Base-by-base conservation (phyloP, 176 grass and related monocot genomes). In the Microstegium vimineum region DNA sequence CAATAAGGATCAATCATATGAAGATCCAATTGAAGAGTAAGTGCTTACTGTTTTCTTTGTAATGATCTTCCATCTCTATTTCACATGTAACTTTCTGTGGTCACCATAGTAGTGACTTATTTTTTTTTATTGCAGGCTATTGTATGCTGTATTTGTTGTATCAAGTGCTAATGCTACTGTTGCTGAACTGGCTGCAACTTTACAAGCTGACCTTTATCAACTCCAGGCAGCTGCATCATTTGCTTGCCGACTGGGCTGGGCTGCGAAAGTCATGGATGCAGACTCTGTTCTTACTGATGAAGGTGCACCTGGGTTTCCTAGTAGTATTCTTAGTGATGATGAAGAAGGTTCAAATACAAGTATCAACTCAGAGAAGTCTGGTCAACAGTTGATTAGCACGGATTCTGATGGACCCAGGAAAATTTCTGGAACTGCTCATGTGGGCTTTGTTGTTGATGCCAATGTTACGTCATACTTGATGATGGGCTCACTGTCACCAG, bases 1-100 rank as follows among this genome's bases (percentile, higher is more conserved):
- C 77, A 98, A 98, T 79, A 94, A 90, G 89, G 96, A 98, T 68
- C 96, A 98, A 73, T 91, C 89, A 56, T 95, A 98, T 66, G 96
- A 98, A 88, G 93, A 98, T 73, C 96, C 96, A 62, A 98, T 98
- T 77, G 96, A 98, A 88, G 96, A 95, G 96, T 98, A 95, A 93
- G 89, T 80, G 40, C 66, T 84, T 36, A 20, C 61, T 87, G 16
- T 73, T 71, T 76, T 79, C 59, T 79, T 13, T 78, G 27, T 22
- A 49, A 64, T 45, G 56, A 31, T 8, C 38, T 86, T 76, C 25
- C 2, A 68, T 65, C 60, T 78, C 1, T 46, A 60, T 63, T 76
- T 59, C 36, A 60, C 28, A 22, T 74, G 46, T 43, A 56, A 78
- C 77, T 69, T 47, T 88, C 8, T 56, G 36, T 25, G 84, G 20